Percentiles rank a stretch among this genome's conserved stretches.
These are phyloP conservation scores for Huiozyma naganishii DNA, from an alignment of 805 yeast genomes.

Conservation along the genomic window DNA sequence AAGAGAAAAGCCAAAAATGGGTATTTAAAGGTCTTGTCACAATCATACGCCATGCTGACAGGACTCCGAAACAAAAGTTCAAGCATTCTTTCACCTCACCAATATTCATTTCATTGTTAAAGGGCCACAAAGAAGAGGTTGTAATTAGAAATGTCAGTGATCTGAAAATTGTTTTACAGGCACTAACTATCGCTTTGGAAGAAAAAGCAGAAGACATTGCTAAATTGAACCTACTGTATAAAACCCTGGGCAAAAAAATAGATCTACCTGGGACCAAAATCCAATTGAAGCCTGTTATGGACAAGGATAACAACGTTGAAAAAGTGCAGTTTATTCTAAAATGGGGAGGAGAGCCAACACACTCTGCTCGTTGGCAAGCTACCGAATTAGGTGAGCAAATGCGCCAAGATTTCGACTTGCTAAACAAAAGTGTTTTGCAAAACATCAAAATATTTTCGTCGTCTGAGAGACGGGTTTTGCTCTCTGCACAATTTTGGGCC, in stretches of 20 bases:
- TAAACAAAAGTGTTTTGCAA: constrained; percentile 74
- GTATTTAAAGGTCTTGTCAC: constrained; percentile 85
- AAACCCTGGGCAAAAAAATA: constrained; percentile 82
- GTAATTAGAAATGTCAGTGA: constrained; percentile 86
- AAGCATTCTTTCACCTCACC: constrained; percentile 89
- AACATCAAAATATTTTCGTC: constrained; percentile 83
- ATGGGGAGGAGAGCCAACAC: constrained; percentile 99
- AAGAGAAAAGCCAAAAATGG: constrained; percentile 71
- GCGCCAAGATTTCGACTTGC: constrained; percentile 79
- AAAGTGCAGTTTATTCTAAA: constrained; percentile 92
- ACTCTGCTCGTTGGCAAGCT: constrained; percentile 90
- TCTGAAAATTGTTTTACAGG: constrained; percentile 71
- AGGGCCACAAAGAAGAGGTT: constrained; percentile 93
- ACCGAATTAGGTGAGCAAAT: constrained; percentile 91
- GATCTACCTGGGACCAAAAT: constrained; percentile 92
- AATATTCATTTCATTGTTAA: constrained; percentile 71
- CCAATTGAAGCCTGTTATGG: constrained; percentile 82
- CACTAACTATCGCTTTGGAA: constrained; percentile 72
- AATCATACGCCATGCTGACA: constrained; percentile 92
- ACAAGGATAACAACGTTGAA: constrained; percentile 62
- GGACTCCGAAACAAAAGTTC: constrained; percentile 97
- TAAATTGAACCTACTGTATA: constrained; percentile 64
- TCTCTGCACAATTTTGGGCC: constrained; percentile 84
- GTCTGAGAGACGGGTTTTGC: constrained; percentile 88
- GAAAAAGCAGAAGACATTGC: constrained; percentile 69